phyloP scores from a whole-genome alignment of 352 stramenopile genomes.

The Phytophthora niederhauseri region DNA sequence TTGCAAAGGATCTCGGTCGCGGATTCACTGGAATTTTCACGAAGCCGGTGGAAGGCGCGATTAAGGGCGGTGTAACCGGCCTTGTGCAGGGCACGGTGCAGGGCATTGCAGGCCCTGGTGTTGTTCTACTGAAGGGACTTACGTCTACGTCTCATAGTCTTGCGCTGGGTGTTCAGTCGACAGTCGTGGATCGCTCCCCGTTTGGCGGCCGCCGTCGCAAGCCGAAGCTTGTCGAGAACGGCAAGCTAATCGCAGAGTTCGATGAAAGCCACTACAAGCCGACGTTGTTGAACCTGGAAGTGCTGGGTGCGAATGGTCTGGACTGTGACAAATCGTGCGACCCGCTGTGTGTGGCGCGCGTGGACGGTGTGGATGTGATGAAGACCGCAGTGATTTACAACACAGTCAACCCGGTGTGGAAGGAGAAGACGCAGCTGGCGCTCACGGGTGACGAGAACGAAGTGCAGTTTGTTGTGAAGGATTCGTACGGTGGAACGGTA shows the following conservation, averaged over 20 bases:
- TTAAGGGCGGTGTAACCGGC: slow-evolving; percentile 77
- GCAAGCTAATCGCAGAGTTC: slow-evolving; percentile 68
- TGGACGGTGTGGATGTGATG: slow-evolving; percentile 74
- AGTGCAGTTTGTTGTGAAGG: slow-evolving; percentile 83
- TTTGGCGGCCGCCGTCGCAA: slow-evolving; percentile 79
- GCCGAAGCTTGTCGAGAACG: slow-evolving; percentile 73
- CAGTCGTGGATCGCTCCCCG: slow-evolving; percentile 76
- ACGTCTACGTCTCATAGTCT: slow-evolving; percentile 87
- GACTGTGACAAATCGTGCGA: slow-evolving; percentile 82
- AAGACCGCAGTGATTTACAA: slow-evolving; percentile 86
- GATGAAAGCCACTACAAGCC: slow-evolving; percentile 68
- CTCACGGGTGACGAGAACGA: slow-evolving; percentile 60
- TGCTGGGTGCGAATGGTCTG: slow-evolving; percentile 74
- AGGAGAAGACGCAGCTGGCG: slow-evolving; percentile 71
- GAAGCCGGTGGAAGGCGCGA: slow-evolving; percentile 85
- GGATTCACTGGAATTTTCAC: slow-evolving; percentile 88
- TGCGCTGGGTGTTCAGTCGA: slow-evolving; percentile 79
- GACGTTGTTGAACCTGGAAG: slow-evolving; percentile 63
- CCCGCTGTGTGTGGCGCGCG: slow-evolving; percentile 71
- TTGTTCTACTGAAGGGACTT: slow-evolving; percentile 82
- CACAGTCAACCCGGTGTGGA: slow-evolving; percentile 83
- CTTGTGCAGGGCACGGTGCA: slow-evolving; percentile 81
- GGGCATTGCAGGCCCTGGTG: slow-evolving; percentile 78
- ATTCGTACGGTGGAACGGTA: slow-evolving; percentile 81
- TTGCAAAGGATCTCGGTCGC: slow-evolving; percentile 86